These are phyloP conservation scores for Oryza australiensis DNA, from an alignment of 176 grass and related monocot species.

Conservation along the genomic window DNA sequence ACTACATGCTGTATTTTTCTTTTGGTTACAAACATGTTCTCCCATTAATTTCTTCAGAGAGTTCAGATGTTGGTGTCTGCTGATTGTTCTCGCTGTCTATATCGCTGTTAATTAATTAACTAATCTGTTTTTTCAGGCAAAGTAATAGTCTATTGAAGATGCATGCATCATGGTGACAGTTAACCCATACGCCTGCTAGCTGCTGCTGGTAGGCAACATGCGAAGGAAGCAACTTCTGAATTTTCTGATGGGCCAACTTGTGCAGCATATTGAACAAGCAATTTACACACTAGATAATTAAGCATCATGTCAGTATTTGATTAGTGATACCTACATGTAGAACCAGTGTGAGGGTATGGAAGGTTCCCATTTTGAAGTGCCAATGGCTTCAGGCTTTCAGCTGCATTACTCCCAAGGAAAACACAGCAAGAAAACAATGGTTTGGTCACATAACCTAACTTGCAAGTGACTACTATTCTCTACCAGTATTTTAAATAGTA, in stretches of 20 bases:
- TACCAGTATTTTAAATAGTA: too few relatives aligned
- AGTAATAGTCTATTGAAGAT: background rate
- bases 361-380: conserved; percentile 38
- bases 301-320: background rate
- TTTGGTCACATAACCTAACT: conserved; percentile 10
- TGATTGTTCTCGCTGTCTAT: background rate
- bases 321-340: background rate
- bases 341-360: conserved; percentile 28
- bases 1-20: background rate
- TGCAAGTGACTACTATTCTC: conserved; percentile 8
- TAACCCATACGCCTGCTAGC: background rate
- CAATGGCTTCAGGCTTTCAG: background rate
- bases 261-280: background rate
- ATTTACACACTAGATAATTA: background rate
- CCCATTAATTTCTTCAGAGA: background rate
- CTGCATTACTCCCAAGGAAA: background rate
- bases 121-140: background rate
- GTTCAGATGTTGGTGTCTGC: conserved; percentile 1
- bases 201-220: background rate
- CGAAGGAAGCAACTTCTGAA: background rate
- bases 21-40: background rate
- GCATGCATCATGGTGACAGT: background rate
- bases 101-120: background rate
- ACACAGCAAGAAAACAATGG: conserved; percentile 12
- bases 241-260: background rate